Evolutionary conservation across 768 basidiomycete genomes (phyloP).

Genomic region (Termitomyces sp.): DNA sequence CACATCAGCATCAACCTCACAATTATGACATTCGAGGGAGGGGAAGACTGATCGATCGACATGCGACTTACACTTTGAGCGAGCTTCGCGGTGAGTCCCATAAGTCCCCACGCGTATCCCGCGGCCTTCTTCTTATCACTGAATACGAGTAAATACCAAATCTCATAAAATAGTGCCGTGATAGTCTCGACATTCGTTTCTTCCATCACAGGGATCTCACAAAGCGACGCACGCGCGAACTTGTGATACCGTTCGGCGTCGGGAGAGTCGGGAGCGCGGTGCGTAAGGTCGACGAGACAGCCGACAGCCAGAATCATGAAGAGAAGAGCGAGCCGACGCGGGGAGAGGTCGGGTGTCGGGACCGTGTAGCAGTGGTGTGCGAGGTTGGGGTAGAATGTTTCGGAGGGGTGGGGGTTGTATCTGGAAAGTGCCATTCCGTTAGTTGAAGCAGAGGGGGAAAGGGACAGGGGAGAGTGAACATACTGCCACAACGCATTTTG

Average conservation of each 20-base stretch:
- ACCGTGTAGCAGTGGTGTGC: slow-evolving; percentile 60
- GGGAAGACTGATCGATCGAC: slow-evolving; percentile 17
- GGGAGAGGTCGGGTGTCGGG: slow-evolving; percentile 46
- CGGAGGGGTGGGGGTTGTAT: slow-evolving; percentile 62
- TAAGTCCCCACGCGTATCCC: slow-evolving; percentile 50
- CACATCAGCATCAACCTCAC: not conserved
- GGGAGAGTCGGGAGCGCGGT: slow-evolving; percentile 39
- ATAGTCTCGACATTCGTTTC: slow-evolving; percentile 65
- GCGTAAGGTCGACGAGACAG: slow-evolving; percentile 54
- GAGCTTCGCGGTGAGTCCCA: slow-evolving; percentile 55
- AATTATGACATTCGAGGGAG: not conserved
- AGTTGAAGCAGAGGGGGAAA: not conserved
- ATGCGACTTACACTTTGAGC: slow-evolving; percentile 63
- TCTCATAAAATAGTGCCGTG: slow-evolving; percentile 51
- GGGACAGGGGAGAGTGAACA: slow-evolving; percentile 15
- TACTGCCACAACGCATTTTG: slow-evolving; percentile 67
- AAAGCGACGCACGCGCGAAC: slow-evolving; percentile 52
- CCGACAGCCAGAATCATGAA: slow-evolving; percentile 71
- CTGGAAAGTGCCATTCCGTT: slow-evolving; percentile 20
- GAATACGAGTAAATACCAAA: slow-evolving; percentile 66
- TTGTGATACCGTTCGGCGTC: slow-evolving; percentile 59
- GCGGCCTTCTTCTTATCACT: slow-evolving; percentile 66
- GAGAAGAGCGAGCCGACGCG: slow-evolving; percentile 59
- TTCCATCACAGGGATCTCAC: slow-evolving; percentile 62
- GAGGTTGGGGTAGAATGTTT: slow-evolving; percentile 61